Conservation (phyloP, 176 grass and related monocot genomes). For the Musa acuminata region DNA sequence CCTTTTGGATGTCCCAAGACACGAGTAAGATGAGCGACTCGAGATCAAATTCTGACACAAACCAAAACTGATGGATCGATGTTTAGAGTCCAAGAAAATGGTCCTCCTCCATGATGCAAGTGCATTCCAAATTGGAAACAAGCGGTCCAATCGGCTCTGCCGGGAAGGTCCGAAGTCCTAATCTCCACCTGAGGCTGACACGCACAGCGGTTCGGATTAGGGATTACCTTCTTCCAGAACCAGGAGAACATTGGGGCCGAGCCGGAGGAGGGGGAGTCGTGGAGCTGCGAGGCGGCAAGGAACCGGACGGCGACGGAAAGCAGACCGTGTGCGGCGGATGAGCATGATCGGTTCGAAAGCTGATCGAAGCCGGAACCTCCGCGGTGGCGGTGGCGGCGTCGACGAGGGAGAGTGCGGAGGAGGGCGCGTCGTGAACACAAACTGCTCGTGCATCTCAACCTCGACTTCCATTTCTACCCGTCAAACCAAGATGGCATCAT, state of each 20-base stretch:
- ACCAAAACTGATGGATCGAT: not conserved
- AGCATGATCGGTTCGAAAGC: constrained; percentile 35
- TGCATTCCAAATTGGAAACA: constrained; percentile 53
- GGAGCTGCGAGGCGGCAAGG: constrained; percentile 47
- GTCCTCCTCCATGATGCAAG: constrained; percentile 53
- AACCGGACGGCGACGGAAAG: constrained; percentile 41
- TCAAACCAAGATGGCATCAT: too few relatives aligned
- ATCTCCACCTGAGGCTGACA: constrained; percentile 53
- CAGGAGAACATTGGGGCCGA: constrained; percentile 50
- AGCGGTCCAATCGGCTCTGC: constrained; percentile 62
- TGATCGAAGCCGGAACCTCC: constrained; percentile 38
- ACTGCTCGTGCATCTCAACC: not conserved
- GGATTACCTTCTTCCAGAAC: constrained; percentile 60
- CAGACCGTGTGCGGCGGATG: constrained; percentile 39
- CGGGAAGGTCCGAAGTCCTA: constrained; percentile 52
- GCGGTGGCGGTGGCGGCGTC: constrained; percentile 45
- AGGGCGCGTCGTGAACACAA: not conserved
- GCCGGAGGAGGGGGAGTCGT: constrained; percentile 16
- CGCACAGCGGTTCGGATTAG: too few relatives aligned
- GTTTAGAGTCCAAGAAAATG: too few relatives aligned
- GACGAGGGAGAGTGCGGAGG: constrained; percentile 32
- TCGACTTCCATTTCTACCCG: too few relatives aligned
- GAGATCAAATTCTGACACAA: constrained; percentile 51
- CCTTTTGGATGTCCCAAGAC: not conserved
- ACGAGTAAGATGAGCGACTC: constrained; percentile 28